Conservation (phyloP, 768 basidiomycete genomes). For the Chalciporus pseudorubinellus region DNA sequence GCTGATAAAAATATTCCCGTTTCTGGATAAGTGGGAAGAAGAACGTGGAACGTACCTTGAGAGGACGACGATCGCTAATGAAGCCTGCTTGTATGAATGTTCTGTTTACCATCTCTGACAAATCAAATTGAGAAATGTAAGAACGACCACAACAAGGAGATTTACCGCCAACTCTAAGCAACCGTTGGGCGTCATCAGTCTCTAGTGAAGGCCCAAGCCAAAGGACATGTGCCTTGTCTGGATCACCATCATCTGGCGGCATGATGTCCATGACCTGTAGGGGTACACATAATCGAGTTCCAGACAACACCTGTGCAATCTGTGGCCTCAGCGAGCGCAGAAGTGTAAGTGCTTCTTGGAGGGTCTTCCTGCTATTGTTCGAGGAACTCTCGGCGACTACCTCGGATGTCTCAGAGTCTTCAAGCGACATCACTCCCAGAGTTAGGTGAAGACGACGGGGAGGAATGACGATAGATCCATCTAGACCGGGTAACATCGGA, state of each 20-base stretch:
- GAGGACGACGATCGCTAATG: conserved; percentile 44
- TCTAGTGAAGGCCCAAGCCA: conserved; percentile 49
- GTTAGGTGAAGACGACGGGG: conserved; percentile 67
- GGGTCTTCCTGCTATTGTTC: conserved; percentile 24
- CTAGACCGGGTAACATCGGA: conserved; percentile 48
- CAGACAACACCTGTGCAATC: conserved; percentile 42
- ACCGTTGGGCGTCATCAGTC: conserved; percentile 26
- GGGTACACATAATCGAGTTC: conserved; percentile 34
- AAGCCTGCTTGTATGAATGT: conserved; percentile 43
- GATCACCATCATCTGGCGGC: conserved; percentile 37
- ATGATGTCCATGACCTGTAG: conserved; percentile 52
- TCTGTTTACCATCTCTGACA: conserved; percentile 40
- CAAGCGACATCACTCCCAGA: conserved; percentile 69
- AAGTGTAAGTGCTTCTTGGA: conserved; percentile 43
- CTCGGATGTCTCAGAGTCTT: conserved; percentile 15
- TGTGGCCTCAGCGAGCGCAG: conserved; percentile 36
- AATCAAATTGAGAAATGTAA: not conserved
- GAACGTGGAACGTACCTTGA: conserved; percentile 40
- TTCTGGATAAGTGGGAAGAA: not conserved
- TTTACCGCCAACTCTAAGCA: conserved; percentile 38
- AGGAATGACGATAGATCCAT: conserved; percentile 55
- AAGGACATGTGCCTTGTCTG: conserved; percentile 50
- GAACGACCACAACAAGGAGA: not conserved
- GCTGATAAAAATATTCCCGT: conserved; percentile 23
- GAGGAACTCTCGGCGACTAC: not conserved